These are phyloP conservation scores for Acer saccharum DNA, from an alignment of 345 rosid genomes.

Conservation along the genomic window DNA sequence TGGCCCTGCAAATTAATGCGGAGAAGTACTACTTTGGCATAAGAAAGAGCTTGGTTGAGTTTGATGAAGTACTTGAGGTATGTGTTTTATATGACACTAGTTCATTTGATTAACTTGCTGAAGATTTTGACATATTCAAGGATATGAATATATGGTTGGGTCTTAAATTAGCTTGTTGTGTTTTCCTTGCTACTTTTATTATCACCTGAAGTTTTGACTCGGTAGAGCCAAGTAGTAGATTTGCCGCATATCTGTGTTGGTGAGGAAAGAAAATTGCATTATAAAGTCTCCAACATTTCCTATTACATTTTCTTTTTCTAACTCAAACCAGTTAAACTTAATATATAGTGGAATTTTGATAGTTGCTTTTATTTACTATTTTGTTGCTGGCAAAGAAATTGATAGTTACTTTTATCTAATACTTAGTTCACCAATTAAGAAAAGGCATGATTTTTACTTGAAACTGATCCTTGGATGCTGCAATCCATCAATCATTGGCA, in stretches of 20 bases:
- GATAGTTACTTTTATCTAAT: not conserved
- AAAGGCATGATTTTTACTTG: not conserved
- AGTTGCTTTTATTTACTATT: not conserved
- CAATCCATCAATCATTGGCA: slow-evolving; percentile 10
- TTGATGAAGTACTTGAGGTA: slow-evolving; percentile 98
- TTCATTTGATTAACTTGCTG: slow-evolving; percentile 11
- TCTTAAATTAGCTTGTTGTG: not conserved
- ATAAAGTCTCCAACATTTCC: slow-evolving; percentile 8
- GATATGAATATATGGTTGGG: not conserved
- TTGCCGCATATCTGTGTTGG: not conserved
- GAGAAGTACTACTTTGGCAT: slow-evolving; percentile 92
- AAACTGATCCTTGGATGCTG: not conserved
- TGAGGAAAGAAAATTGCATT: not conserved
- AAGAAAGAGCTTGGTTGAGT: slow-evolving; percentile 93
- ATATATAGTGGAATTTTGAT: not conserved
- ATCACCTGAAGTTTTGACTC: not conserved
- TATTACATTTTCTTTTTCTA: not conserved
- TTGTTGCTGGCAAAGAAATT: not conserved
- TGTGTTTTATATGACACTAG: slow-evolving; percentile 2
- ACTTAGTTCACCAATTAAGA: not conserved
- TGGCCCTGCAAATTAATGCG: slow-evolving; percentile 81
- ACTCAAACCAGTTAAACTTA: not conserved
- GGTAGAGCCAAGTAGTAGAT: not conserved
- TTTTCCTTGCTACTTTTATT: not conserved
- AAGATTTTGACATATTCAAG: not conserved